These are phyloP conservation scores for Neurospora terricola DNA, from an alignment of 495 filamentous ascomycete genomes.

Conservation along the genomic window DNA sequence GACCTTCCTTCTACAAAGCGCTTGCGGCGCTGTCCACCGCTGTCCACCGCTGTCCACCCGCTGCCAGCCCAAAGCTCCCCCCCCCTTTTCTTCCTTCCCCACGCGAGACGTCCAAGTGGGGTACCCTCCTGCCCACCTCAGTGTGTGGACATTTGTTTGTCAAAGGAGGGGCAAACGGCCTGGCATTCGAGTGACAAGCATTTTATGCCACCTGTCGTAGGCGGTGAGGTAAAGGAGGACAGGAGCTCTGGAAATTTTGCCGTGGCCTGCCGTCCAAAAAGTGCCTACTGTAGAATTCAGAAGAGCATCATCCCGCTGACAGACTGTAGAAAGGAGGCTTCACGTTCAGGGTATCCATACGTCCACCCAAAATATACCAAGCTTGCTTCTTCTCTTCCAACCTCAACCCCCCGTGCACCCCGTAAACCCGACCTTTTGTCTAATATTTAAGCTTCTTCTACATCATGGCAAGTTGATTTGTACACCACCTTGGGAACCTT, in stretches of 20 bases:
- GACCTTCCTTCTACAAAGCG: background rate
- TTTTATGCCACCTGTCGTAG: slow-evolving; percentile 9
- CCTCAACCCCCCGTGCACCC: background rate
- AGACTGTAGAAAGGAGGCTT: background rate
- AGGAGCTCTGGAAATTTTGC: slow-evolving; percentile 19
- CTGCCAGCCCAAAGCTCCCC: background rate
- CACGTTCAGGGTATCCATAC: background rate
- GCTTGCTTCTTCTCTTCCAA: background rate
- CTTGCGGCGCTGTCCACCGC: background rate
- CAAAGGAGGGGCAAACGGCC: background rate
- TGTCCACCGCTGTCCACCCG: background rate
- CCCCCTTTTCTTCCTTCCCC: background rate
- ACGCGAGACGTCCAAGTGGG: background rate
- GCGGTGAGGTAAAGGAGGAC: slow-evolving; percentile 10
- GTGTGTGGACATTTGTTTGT: background rate
- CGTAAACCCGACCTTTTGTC: background rate
- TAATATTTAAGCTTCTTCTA: background rate
- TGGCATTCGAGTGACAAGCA: background rate
- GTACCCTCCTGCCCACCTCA: background rate
- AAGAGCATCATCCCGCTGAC: background rate
- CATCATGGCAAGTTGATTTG: background rate
- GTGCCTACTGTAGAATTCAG: slow-evolving; percentile 3
- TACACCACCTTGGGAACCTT: background rate
- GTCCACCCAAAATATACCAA: background rate
- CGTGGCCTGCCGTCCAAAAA: slow-evolving; percentile 17